phyloP scores from a whole-genome alignment of 805 yeast genomes.

The Zygoascus bituminiphila region DNA sequence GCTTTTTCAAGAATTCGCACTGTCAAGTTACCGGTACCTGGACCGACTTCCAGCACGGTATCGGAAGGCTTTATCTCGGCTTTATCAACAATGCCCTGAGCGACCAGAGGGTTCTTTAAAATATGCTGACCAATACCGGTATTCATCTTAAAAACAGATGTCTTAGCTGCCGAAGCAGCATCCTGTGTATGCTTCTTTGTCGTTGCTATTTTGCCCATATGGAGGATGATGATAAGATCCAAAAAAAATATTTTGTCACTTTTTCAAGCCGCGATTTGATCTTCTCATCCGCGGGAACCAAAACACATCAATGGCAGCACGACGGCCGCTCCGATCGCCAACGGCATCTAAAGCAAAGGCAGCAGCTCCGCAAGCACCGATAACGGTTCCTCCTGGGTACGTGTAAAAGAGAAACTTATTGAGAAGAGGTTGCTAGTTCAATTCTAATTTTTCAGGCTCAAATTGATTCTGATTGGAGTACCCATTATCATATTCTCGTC shows the following conservation, averaged over 20 bases:
- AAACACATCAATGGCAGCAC: too few species aligned
- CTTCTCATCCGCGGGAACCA: too few species aligned
- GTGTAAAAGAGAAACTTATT: neutral
- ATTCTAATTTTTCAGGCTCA: constrained; percentile 19
- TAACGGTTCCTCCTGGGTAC: constrained; percentile 1
- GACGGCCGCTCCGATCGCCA: too few species aligned
- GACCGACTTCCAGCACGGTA: constrained; percentile 92
- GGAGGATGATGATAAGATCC: neutral
- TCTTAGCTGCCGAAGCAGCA: constrained; percentile 16
- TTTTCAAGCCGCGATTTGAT: too few species aligned
- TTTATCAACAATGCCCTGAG: constrained; percentile 96
- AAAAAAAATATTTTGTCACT: neutral
- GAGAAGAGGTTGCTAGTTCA: too few species aligned
- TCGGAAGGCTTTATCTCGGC: constrained; percentile 91
- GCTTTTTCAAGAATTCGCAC: constrained; percentile 90
- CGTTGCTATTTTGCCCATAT: constrained; percentile 27
- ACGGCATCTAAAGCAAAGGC: too few species aligned
- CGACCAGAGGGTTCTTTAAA: constrained; percentile 89
- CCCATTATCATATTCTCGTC: constrained; percentile 26
- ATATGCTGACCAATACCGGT: constrained; percentile 97
- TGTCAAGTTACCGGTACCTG: constrained; percentile 97
- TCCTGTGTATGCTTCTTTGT: constrained; percentile 18
- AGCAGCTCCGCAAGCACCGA: too few species aligned
- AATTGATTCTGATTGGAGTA: constrained; percentile 25
- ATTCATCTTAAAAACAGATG: constrained; percentile 82